A percentile compares a stretch with the other conserved stretches of the same genome.
phyloP scores from a whole-genome alignment of 805 yeast genomes.

The Teunomyces pallodes region DNA sequence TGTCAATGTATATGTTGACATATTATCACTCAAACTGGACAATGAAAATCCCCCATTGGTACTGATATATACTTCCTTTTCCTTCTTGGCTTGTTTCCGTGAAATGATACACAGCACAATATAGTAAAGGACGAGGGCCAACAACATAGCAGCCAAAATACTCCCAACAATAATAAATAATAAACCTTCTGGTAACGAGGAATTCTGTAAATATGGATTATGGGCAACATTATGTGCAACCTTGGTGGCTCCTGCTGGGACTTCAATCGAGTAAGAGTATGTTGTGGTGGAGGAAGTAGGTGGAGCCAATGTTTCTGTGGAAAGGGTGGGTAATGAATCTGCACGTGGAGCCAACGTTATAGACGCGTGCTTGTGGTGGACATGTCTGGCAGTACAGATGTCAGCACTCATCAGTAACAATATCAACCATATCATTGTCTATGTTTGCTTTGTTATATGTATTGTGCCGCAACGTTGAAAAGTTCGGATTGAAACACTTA shows the following conservation, averaged over 20 bases:
- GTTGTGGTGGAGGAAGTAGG: conserved; percentile 2
- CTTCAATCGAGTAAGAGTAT: neutral
- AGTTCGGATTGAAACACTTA: neutral
- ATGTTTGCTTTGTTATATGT: neutral
- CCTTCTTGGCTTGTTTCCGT: conserved; percentile 25
- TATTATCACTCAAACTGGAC: conserved; percentile 11
- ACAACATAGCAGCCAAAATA: conserved; percentile 20
- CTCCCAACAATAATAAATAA: conserved; percentile 45
- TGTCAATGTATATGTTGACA: conserved; percentile 18
- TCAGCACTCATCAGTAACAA: neutral
- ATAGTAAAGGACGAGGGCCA: conserved; percentile 18
- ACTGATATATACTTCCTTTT: conserved; percentile 31
- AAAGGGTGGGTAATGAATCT: neutral
- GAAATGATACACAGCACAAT: conserved; percentile 22
- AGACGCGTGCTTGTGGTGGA: conserved; percentile 4
- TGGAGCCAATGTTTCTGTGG: neutral
- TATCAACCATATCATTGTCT: neutral
- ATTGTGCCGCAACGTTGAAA: neutral
- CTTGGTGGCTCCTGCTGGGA: conserved; percentile 3
- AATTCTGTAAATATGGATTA: conserved; percentile 31
- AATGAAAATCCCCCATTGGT: conserved; percentile 6
- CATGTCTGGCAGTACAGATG: neutral
- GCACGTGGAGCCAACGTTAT: conserved; percentile 1
- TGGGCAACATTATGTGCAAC: neutral
- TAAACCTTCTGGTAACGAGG: conserved; percentile 31